Evolutionary conservation across 129 eudicot species (phyloP), one percentile per base, ranked within the genome.

Genomic region (Flaveria ramosissima): DNA sequence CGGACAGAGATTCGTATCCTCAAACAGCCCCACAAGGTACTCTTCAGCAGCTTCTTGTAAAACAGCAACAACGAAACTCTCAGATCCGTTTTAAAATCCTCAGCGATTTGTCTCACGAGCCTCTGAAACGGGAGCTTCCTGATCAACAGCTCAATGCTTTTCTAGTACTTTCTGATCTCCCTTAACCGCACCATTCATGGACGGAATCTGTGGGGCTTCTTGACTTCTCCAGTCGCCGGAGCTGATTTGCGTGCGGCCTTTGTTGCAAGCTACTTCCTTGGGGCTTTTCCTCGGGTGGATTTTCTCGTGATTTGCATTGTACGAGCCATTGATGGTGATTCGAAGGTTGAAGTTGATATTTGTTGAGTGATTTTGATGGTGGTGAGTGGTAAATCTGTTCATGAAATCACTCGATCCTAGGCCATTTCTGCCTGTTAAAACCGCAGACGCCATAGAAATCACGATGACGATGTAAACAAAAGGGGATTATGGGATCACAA

Each of bases 141-240:
- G 24, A 23, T 23, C 24, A 84, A 46, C 26, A 84, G 14, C 2
- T 80, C 84, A 11, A 84, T 80, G 16, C 83, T 80, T 64, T 84
- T 80, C 82, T 84, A 85, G 64, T 84, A 84, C 83, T 84, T 84
- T 7, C 88, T 65, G 67, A 84, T 84, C 24, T 84, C 88, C 10
- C 88, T 60, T 1, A 84, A 71, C 1, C 84, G 84, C 0, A 84
- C 87, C 7, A 84, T 84, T 43, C 84, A 84, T 0, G 87, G 87
- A 62, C 87, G 68, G 79, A 85, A 85, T 1, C 85, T 73, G 52
- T 85, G 88, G 0, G 88, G 88, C 85, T 85, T 85, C 75, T 85
- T 85, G 76, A 85, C 88, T 73, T 85, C 88, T 39, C 85, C 85
- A 36, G 88, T 85, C 0, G 88, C 85, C 42, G 88, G 88, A 70